Evolutionary conservation across 192 early-diverging fungal genomes (phyloP), one percentile per base, ranked within the genome.

Genomic region (Backusella australiensis): DNA sequence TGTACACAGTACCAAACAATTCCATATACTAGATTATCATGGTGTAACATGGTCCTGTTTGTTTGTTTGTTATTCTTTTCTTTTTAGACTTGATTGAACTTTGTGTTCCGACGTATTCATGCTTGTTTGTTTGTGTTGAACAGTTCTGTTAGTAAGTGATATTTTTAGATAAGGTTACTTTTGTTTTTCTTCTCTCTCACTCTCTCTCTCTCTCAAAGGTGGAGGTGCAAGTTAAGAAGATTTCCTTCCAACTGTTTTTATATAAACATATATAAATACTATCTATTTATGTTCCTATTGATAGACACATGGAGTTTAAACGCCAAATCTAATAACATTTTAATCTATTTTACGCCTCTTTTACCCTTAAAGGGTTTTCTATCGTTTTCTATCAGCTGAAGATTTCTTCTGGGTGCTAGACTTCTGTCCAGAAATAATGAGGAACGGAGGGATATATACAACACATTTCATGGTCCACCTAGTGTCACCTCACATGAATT

Each of bases 31-130:
- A 59, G 6, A 59, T 26, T 9, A 59, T 2, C 21, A 26, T 63
- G 12, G 56, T 63, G 56, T 63, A 63, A 63, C 56, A 63, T 29
- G n/a, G 21, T 29, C 14, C 2, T 63, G 56, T 63, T 63, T 63
- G 23, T 29, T 56, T 21, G 53, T 63, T 63, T 49, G 42, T 44
- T 44, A 17, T 44, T 49, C 19, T n/a, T 49, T 49, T 49, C 46
- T 59, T 63, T 63, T 63, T 63, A 63, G 56, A 63, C 26, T 63
- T 63, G 56, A 29, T 63, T 63, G 23, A 29, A 63, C 56, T 29
- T 63, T 63, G 56, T 63, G 23, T 63, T 63, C 56, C 23, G 26
- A 63, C 29, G 23, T 63, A 12, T 63, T 63, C 29, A n/a, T 63
- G 19, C 46, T n/a, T 49, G 46, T 49, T 49, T 49, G 1, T 49